Evolutionary conservation across 2,329 filamentous ascomycete genomes (phyloP), one percentile per base, ranked within the genome.

Genomic region (Lasiodiplodia theobromae): DNA sequence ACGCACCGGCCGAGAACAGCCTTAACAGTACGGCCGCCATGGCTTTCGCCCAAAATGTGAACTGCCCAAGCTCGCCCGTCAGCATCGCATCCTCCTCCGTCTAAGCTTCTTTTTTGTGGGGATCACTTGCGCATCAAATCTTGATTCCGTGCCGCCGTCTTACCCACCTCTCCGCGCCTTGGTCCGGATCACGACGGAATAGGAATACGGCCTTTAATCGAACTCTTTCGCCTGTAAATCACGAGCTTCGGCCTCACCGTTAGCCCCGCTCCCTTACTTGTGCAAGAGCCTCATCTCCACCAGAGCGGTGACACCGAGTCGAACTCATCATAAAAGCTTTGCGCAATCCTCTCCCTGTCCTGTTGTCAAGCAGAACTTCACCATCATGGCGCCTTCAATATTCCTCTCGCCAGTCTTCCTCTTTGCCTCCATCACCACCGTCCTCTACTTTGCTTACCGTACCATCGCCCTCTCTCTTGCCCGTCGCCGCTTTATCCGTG

Each of bases 401-500:
- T n/a, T 47, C 31, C 6, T 52, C 14, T 68, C 21, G 10, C 56
- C 66, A 4, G 28, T 68, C 8, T n/a, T 68, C 21, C 51, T 68
- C 54, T 70, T 78, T 62, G 72, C 76, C 53, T 72, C 71, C 10
- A 71, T 75, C 49, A 68, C 76, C 31, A 76, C 79, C 62, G 14
- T 79, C 8, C 69, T 77, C 54, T 82, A 80, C 70, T 65, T 77
- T 51, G 28, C 78, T 60, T 78, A 76, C 70, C 76, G 74, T 23
- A 72, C 74, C 8, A 68, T 82, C 47, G 72, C 60, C n/a, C 21
- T 80, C 2, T 80, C 79, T 69, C 72, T 77, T 64, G 72, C 71
- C 56, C 80, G 82, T 23, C 76, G 79, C 51, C 76, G 75, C 18
- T 74, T 82, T 62, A 80, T 76, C 67, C 77, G 75, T 18, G 75